These are phyloP conservation scores for Plenodomus lindquistii DNA, from an alignment of 2,329 filamentous ascomycete species.

Conservation along the genomic window DNA sequence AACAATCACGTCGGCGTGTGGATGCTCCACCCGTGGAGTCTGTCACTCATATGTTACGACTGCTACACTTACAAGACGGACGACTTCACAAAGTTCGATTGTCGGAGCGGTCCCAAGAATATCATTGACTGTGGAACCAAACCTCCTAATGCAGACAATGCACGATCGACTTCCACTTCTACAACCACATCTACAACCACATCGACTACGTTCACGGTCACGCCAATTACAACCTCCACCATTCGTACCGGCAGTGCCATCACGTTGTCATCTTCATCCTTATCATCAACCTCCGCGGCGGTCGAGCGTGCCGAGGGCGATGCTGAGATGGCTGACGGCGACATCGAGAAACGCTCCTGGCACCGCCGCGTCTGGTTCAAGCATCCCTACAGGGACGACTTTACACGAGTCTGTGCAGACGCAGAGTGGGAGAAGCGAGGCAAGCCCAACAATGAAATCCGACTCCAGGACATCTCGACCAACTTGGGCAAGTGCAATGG, in stretches of 20 bases:
- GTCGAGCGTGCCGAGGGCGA: background rate
- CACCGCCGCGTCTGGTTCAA: constrained; percentile 18
- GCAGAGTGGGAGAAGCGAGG: constrained; percentile 30
- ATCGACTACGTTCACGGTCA: constrained; percentile 1
- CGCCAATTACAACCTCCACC: background rate
- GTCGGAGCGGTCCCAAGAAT: constrained; percentile 10
- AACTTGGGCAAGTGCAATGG: constrained; percentile 5
- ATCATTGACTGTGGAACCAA: constrained; percentile 8
- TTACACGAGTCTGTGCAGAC: constrained; percentile 15
- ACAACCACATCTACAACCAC: background rate
- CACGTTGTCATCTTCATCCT: background rate
- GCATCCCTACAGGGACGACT: constrained; percentile 13
- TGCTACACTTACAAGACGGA: constrained; percentile 24
- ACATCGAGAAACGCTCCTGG: constrained; percentile 19
- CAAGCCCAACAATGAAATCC: constrained; percentile 12
- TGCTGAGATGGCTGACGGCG: background rate
- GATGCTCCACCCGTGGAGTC: constrained; percentile 33
- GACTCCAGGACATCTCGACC: constrained; percentile 12
- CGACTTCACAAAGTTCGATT: constrained; percentile 19
- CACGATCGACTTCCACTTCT: background rate
- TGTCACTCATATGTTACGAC: constrained; percentile 22
- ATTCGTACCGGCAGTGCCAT: background rate
- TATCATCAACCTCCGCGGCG: background rate
- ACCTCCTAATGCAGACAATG: constrained; percentile 1
- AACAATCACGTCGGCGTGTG: constrained; percentile 15